Evolutionary conservation across 306 rosid species (phyloP).

Genomic region (Betula pendula): DNA sequence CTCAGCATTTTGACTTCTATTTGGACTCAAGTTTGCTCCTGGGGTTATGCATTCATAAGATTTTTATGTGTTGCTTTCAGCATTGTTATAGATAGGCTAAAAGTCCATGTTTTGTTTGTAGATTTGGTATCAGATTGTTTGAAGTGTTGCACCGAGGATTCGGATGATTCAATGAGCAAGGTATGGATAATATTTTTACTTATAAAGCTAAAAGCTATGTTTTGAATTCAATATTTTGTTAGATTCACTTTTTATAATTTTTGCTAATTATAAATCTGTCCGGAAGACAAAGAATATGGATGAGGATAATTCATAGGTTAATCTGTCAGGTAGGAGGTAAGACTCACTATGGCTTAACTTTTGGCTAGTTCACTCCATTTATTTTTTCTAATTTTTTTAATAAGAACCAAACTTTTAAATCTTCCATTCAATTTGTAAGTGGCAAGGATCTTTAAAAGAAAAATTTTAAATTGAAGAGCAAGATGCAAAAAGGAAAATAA

Average conservation of each 20-base stretch:
- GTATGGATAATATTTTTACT: slow-evolving; percentile 31
- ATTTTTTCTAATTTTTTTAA: background rate
- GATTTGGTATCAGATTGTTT: slow-evolving; percentile 76
- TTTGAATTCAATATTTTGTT: background rate
- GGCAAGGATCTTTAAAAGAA: background rate
- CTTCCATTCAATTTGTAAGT: background rate
- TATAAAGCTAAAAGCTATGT: background rate
- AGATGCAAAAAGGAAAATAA: background rate
- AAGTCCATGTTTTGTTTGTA: slow-evolving; percentile 38
- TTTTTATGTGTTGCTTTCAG: slow-evolving; percentile 17
- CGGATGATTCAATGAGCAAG: slow-evolving; percentile 76
- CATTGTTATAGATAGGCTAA: slow-evolving; percentile 4
- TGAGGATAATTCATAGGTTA: background rate
- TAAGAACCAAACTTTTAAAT: background rate
- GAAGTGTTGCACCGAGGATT: slow-evolving; percentile 86
- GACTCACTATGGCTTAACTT: background rate
- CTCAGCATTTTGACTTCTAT: background rate
- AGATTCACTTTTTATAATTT: background rate
- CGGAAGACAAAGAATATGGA: background rate
- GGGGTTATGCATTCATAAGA: background rate
- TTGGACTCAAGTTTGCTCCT: slow-evolving; percentile 10
- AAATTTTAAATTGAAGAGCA: background rate
- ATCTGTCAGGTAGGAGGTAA: background rate
- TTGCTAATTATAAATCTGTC: background rate
- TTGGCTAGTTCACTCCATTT: background rate